Conservation (phyloP, 805 yeast species). For the Schizosaccharomyces osmophilus region DNA sequence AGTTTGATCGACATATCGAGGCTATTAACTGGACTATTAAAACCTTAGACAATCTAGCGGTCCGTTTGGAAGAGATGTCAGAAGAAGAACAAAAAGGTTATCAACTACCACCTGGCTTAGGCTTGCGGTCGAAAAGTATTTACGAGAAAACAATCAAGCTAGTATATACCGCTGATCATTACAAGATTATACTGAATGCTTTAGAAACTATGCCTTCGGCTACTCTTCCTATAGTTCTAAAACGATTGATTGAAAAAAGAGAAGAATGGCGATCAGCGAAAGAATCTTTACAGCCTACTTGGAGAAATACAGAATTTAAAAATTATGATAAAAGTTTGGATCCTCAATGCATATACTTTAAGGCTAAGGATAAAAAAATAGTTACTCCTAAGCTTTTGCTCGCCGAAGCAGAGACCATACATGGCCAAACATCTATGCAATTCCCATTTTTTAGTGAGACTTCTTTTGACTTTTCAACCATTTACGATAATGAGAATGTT, state of each 20-base stretch:
- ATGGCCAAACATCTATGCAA: background rate
- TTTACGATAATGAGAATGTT: conserved; percentile 39
- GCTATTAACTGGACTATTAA: conserved; percentile 85
- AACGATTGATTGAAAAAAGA: conserved; percentile 85
- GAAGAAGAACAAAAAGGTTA: conserved; percentile 67
- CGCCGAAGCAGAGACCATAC: conserved; percentile 26
- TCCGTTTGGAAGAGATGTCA: conserved; percentile 78
- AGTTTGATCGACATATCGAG: conserved; percentile 88
- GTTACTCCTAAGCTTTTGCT: conserved; percentile 73
- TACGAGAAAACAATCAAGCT: conserved; percentile 84
- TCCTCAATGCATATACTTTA: conserved; percentile 84
- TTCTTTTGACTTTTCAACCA: conserved; percentile 41
- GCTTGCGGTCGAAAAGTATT: conserved; percentile 73
- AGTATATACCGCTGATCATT: conserved; percentile 80
- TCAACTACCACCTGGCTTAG: conserved; percentile 78
- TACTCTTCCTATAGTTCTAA: conserved; percentile 80
- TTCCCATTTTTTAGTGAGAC: conserved; percentile 27
- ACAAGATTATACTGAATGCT: conserved; percentile 88
- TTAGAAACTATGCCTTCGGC: conserved; percentile 84
- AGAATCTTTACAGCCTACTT: conserved; percentile 93
- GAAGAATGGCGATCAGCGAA: conserved; percentile 98
- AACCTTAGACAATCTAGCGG: conserved; percentile 82
- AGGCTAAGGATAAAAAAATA: conserved; percentile 84
- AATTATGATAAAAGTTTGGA: conserved; percentile 83
- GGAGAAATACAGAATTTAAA: conserved; percentile 95